These are phyloP conservation scores for Senecio squalidus DNA, from an alignment of 140 eudicot species.

Conservation along the genomic window DNA sequence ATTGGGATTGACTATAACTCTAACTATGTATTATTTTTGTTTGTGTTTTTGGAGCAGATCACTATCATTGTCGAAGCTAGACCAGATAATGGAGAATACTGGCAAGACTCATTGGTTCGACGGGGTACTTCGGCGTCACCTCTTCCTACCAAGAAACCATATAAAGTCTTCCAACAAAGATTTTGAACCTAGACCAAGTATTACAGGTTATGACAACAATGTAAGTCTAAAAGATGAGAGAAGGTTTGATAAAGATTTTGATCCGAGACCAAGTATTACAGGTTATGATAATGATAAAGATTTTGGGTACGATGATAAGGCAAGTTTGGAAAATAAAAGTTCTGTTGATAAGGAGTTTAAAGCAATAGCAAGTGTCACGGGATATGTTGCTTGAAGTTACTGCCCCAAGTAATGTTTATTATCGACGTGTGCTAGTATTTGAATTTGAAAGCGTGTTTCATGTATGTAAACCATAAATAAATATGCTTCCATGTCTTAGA, in stretches of 20 bases:
- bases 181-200: not conserved
- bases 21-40: no score
- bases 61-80: not conserved
- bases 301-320: not conserved
- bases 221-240: not conserved
- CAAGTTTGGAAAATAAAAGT: no score
- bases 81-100: not conserved
- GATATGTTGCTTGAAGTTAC: no score
- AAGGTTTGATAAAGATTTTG: not conserved
- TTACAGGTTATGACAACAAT: not conserved
- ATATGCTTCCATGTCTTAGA: no score
- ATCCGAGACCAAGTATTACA: conserved; percentile 3
- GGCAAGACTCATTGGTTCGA: not conserved
- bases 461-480: no score
- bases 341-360: no score
- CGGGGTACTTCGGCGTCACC: not conserved
- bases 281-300: not conserved
- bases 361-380: no score
- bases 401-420: no score
- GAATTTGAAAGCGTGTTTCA: no score
- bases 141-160: not conserved
- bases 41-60: not conserved
- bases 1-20: no score
- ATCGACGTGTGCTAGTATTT: no score
- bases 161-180: not conserved